phyloP scores from a whole-genome alignment of 352 stramenopile species.

The Pythium insidiosum region DNA sequence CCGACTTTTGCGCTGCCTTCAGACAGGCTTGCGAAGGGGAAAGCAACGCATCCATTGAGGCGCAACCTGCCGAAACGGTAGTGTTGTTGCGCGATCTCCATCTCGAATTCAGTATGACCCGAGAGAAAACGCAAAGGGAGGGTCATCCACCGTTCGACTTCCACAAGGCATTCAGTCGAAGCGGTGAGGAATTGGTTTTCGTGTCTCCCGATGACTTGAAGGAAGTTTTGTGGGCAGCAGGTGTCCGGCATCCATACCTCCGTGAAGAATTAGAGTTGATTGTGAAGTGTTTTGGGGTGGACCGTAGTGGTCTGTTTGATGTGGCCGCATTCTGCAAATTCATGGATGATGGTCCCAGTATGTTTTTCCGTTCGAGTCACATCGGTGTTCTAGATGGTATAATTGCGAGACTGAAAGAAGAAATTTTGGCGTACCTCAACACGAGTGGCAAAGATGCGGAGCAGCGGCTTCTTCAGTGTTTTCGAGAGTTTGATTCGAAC shows the following conservation, averaged over 20 bases:
- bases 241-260: constrained; percentile 55
- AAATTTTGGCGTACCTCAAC: constrained; percentile 39
- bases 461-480: constrained; percentile 30
- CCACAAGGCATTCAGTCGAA: constrained; percentile 32
- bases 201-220: constrained; percentile 61
- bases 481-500: constrained; percentile 48
- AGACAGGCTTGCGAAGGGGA: constrained; percentile 31
- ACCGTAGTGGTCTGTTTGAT: constrained; percentile 28
- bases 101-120: constrained; percentile 22
- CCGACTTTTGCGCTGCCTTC: constrained; percentile 51
- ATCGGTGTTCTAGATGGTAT: constrained; percentile 37
- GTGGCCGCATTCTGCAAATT: constrained; percentile 46
- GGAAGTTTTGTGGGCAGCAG: constrained; percentile 57
- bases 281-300: constrained; percentile 40
- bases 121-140: constrained; percentile 13
- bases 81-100: constrained; percentile 43
- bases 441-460: constrained; percentile 47
- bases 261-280: constrained; percentile 58
- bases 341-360: constrained; percentile 34
- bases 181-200: constrained; percentile 23
- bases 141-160: constrained; percentile 32
- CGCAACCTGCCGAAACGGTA: constrained; percentile 38
- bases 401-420: constrained; percentile 43
- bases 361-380: constrained; percentile 30
- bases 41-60: too few relatives aligned